Evolutionary conservation across 305 asterid species (phyloP).

Genomic region (Fraxinus sp.): DNA sequence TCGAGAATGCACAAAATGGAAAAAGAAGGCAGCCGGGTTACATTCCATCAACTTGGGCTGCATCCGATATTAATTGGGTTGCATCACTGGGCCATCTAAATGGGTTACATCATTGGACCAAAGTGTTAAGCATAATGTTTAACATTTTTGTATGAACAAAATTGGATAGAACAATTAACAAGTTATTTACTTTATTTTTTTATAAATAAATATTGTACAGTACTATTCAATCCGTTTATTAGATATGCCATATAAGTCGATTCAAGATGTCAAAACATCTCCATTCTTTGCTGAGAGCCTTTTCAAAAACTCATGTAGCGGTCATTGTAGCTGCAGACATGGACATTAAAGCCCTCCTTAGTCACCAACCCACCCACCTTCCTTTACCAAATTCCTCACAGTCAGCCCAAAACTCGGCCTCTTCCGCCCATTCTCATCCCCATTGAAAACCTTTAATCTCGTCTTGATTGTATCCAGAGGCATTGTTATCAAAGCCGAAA

Average conservation of each 20-base stretch:
- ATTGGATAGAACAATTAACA: background rate
- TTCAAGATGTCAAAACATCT: constrained; percentile 36
- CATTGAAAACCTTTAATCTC: constrained; percentile 63
- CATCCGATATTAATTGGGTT: too few species aligned
- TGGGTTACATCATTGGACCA: too few species aligned
- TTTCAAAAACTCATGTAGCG: constrained; percentile 73
- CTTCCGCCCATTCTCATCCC: constrained; percentile 58
- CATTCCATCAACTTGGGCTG: too few species aligned
- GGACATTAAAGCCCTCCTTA: constrained; percentile 74
- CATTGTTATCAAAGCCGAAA: constrained; percentile 69
- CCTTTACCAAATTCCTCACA: constrained; percentile 60
- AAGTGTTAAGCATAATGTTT: too few species aligned
- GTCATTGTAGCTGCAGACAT: constrained; percentile 78
- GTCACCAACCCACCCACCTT: constrained; percentile 68
- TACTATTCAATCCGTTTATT: background rate
- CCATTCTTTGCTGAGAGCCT: constrained; percentile 62
- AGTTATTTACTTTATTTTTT: background rate
- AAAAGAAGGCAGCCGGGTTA: too few species aligned
- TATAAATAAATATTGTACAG: background rate
- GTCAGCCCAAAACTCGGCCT: constrained; percentile 59
- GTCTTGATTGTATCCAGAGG: constrained; percentile 84
- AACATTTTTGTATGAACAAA: background rate
- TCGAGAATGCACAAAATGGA: too few species aligned
- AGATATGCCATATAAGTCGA: background rate
- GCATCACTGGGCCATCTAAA: too few species aligned